phyloP scores from a whole-genome alignment of 768 basidiomycete genomes.

The Hypholoma fasciculare region DNA sequence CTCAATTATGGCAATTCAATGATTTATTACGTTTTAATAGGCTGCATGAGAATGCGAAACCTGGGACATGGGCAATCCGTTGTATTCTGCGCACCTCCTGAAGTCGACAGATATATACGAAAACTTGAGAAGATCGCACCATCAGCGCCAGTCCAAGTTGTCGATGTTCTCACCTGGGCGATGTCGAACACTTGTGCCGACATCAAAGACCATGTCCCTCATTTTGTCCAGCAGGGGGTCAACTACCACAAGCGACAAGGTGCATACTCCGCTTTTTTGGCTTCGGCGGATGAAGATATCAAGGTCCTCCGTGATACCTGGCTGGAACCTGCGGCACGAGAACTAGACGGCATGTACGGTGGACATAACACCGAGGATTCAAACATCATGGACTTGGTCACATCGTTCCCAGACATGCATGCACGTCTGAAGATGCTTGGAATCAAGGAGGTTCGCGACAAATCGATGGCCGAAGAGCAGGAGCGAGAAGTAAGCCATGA shows the following conservation, averaged over 20 bases:
- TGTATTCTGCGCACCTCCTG: constrained; percentile 46
- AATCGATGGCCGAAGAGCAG: constrained; percentile 45
- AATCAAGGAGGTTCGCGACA: constrained; percentile 15
- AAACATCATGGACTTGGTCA: background rate
- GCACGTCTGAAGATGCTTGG: constrained; percentile 27
- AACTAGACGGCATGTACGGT: constrained; percentile 35
- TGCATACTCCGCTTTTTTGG: constrained; percentile 12
- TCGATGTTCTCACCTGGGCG: constrained; percentile 43
- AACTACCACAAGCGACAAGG: constrained; percentile 28
- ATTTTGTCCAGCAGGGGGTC: constrained; percentile 42
- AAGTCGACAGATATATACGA: constrained; percentile 39
- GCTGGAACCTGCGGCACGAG: constrained; percentile 39
- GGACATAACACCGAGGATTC: background rate
- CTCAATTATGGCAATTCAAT: background rate
- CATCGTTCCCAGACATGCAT: constrained; percentile 17
- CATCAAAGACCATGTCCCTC: constrained; percentile 37
- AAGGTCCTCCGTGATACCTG: constrained; percentile 24
- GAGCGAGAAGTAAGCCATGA: constrained; percentile 50
- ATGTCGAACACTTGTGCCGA: constrained; percentile 44
- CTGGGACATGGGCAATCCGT: constrained; percentile 48
- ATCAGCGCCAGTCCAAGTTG: constrained; percentile 13
- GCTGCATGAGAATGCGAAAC: constrained; percentile 55
- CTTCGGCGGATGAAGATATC: background rate
- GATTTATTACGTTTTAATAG: constrained; percentile 22
- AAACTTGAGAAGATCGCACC: constrained; percentile 10